Base-by-base conservation (phyloP, 148 eudicot genomes). In the Salicornia ramosissima region DNA sequence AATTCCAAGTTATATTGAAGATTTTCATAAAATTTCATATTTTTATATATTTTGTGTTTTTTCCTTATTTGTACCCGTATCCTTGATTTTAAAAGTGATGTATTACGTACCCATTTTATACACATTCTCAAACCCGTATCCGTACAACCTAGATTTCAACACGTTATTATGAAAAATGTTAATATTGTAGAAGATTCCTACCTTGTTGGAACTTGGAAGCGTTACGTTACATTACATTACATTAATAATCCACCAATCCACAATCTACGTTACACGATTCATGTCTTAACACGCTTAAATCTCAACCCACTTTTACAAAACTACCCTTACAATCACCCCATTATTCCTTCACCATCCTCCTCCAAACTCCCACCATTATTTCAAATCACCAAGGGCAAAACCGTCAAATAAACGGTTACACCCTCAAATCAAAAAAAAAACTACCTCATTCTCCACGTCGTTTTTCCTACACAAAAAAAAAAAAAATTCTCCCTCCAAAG, bases 401-500 rank as follows among this genome's bases (percentile, higher is more conserved):
- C 50, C 49, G 46, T 33, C 60, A 52, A 52, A 50, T n/a, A 49
- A 68, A 68, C 59, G 26, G 71, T 52, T 68, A 67, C 59, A n/a
- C 12, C 14, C 9, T 5, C 61, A 7, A 60, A 36, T 33, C 18
- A 16, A 12, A 4, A 64, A 43, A 64, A 43, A 43, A 26, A 25
- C 68, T 10, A 64, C 67, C 53, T 18, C 24, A 68, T 34, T 21
- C 19, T 67, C 59, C 59, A 67, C 70, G 70, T 67, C 59, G 2
- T 63, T 21, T 63, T 5, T 22, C 65, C 65, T 46, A 62, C 65
- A 61, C 22, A 58, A 30, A 58, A 11, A 2, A 12, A 13, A 54
- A 10, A 8, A 9, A 54, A 54, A 54, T 33, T 50, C 76, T 29
- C 54, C 72, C 69, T 80, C 80, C 85, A 72, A 67, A 67, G 39